Evolutionary conservation across 768 basidiomycete species (phyloP).

Genomic region (Rickenella mellea): DNA sequence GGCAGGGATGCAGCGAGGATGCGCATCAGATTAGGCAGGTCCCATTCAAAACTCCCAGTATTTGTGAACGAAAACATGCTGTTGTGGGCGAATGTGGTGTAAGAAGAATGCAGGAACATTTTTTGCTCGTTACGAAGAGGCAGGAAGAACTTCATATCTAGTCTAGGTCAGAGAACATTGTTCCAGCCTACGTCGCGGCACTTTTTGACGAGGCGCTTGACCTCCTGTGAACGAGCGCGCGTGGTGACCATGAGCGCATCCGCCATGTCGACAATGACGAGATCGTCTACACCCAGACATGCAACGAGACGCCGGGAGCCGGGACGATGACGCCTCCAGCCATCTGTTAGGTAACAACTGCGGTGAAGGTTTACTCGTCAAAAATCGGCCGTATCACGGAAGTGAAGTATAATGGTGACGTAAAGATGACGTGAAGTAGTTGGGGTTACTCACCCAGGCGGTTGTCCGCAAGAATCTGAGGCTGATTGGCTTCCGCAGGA

Average conservation of each 20-base stretch:
- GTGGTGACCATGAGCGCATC: slow-evolving; percentile 85
- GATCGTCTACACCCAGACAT: slow-evolving; percentile 79
- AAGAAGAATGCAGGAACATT: too few relatives aligned
- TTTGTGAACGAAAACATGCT: too few relatives aligned
- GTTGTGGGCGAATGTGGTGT: too few relatives aligned
- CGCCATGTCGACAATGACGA: slow-evolving; percentile 87
- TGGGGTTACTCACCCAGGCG: slow-evolving; percentile 43
- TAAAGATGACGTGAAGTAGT: background rate
- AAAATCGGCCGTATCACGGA: too few relatives aligned
- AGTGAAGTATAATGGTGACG: background rate
- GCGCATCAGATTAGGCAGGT: too few relatives aligned
- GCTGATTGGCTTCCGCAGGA: slow-evolving; percentile 78
- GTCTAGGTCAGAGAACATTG: slow-evolving; percentile 44
- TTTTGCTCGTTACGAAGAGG: too few relatives aligned
- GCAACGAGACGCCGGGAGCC: slow-evolving; percentile 76
- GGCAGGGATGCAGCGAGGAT: too few relatives aligned
- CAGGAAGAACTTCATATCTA: too few relatives aligned
- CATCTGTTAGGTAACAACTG: slow-evolving; percentile 81
- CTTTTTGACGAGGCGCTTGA: slow-evolving; percentile 80
- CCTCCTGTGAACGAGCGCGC: slow-evolving; percentile 81
- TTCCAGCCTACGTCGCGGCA: slow-evolving; percentile 74
- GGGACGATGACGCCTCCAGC: slow-evolving; percentile 82
- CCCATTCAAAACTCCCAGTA: too few relatives aligned
- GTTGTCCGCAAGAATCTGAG: slow-evolving; percentile 73
- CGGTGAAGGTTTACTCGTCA: too few relatives aligned